Evolutionary conservation across 345 rosid genomes (phyloP).

Genomic region (Turnera subulata): DNA sequence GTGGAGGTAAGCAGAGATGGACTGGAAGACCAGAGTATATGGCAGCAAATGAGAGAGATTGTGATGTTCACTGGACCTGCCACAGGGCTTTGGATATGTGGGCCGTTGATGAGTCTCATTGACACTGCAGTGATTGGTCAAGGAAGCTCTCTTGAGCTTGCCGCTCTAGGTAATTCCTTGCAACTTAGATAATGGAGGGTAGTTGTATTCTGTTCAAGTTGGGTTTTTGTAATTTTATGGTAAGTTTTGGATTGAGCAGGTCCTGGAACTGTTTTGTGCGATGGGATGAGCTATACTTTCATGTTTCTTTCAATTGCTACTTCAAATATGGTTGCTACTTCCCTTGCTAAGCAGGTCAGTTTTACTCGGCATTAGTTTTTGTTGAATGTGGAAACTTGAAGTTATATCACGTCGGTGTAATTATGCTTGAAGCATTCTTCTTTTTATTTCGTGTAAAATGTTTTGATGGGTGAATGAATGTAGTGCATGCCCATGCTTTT

Average conservation of each 20-base stretch:
- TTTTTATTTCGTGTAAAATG: too few relatives aligned
- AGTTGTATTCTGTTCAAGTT: neutral
- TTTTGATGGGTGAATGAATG: too few relatives aligned
- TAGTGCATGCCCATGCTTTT: too few relatives aligned
- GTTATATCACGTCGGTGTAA: too few relatives aligned
- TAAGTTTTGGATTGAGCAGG: constrained; percentile 24
- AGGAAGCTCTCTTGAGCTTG: constrained; percentile 89
- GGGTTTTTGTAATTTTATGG: neutral
- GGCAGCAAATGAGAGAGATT: constrained; percentile 82
- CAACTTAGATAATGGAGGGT: neutral
- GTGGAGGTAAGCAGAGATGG: constrained; percentile 28
- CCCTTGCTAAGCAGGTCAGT: constrained; percentile 37
- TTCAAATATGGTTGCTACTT: constrained; percentile 50
- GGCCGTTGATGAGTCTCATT: constrained; percentile 93
- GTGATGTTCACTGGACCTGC: constrained; percentile 85
- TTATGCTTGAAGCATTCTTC: too few relatives aligned
- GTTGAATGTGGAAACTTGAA: too few relatives aligned
- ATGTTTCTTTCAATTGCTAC: constrained; percentile 57
- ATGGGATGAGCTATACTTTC: constrained; percentile 37
- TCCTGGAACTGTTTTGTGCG: constrained; percentile 52
- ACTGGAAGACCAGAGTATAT: constrained; percentile 56
- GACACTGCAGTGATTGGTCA: constrained; percentile 92
- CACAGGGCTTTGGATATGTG: constrained; percentile 78
- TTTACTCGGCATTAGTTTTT: too few relatives aligned
- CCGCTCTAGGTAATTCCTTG: constrained; percentile 64